Evolutionary conservation across 2,329 filamentous ascomycete species (phyloP).

Genomic region (Cercospora sojina): DNA sequence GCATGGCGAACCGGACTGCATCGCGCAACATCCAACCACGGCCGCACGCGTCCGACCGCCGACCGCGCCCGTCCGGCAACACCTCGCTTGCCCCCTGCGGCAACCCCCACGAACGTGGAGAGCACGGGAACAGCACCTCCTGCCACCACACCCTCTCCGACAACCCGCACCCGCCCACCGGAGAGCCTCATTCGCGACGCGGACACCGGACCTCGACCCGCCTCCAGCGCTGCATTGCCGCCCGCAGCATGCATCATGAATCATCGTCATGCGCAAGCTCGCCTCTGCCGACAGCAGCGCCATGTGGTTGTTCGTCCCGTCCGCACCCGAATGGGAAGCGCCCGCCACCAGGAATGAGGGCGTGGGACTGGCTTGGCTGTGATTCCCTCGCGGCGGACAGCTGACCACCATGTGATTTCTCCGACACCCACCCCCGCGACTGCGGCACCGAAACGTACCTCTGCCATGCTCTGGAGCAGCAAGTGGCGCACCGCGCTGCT

Average conservation of each 20-base stretch:
- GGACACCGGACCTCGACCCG: constrained; percentile 4
- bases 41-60: not conserved
- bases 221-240: not conserved
- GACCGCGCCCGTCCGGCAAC: not conserved
- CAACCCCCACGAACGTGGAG: not conserved
- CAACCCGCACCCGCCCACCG: not conserved
- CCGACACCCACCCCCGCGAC: not conserved
- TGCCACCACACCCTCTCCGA: not conserved
- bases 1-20: not conserved
- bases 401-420: not conserved
- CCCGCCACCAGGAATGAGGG: not conserved
- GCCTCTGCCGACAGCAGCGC: constrained; percentile 2
- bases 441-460: not conserved
- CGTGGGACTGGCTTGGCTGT: not conserved
- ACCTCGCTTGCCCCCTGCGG: constrained; percentile 4
- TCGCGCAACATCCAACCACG: not conserved
- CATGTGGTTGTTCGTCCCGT: constrained; percentile 7
- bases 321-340: not conserved
- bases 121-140: not conserved
- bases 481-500: not conserved
- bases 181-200: not conserved
- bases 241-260: not conserved
- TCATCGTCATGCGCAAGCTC: not conserved
- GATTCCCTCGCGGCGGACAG: not conserved
- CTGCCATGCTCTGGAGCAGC: not conserved